Evolutionary conservation across 2,329 filamentous ascomycete genomes (phyloP).

Genomic region (Epichloe baconii): DNA sequence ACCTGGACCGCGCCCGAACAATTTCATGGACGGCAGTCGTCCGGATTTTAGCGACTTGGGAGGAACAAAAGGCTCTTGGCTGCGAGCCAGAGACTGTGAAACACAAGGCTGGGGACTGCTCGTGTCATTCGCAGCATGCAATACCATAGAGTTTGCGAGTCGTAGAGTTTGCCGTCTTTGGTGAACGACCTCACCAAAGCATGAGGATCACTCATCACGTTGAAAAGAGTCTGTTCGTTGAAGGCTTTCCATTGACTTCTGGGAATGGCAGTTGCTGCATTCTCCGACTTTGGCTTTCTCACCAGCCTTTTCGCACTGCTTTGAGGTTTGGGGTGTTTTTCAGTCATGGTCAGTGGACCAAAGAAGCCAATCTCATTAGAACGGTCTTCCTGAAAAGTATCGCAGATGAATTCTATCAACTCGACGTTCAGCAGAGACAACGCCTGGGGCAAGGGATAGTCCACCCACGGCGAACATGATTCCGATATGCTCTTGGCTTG

Average conservation of each 20-base stretch:
- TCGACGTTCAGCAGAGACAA: conserved; percentile 40
- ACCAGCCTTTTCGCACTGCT: conserved; percentile 5
- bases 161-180: conserved; percentile 35
- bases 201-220: conserved; percentile 45
- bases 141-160: conserved; percentile 51
- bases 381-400: conserved; percentile 43
- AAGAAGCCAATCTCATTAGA: conserved; percentile 37
- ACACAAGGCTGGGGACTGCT: conserved; percentile 42
- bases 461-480: conserved; percentile 8
- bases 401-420: conserved; percentile 46
- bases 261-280: conserved; percentile 4
- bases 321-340: conserved; percentile 8
- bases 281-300: conserved; percentile 1
- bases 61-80: conserved; percentile 44
- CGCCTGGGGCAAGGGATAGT: conserved; percentile 39
- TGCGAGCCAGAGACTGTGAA: conserved; percentile 52
- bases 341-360: conserved; percentile 17
- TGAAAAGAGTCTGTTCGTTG: conserved; percentile 51
- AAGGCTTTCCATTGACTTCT: conserved; percentile 44
- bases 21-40: conserved; percentile 15
- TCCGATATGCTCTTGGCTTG: conserved; percentile 15
- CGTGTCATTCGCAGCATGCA: conserved; percentile 47
- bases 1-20: conserved; percentile 4
- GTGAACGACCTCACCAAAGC: conserved; percentile 45
- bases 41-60: conserved; percentile 31